Conservation (phyloP, 2,329 filamentous ascomycete species). For the Xylariaceae sp. region DNA sequence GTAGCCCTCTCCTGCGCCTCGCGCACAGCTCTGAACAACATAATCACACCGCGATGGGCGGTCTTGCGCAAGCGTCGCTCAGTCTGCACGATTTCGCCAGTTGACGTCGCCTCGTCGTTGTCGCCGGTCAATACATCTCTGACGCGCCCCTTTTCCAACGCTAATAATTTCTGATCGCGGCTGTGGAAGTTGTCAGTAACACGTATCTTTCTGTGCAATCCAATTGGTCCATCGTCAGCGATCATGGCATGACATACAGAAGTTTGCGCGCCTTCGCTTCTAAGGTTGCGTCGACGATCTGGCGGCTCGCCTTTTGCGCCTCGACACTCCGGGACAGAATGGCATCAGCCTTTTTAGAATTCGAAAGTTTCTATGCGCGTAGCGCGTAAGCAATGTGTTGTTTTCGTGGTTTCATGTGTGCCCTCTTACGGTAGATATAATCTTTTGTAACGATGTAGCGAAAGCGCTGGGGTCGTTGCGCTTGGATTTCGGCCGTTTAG, state of each 20-base stretch:
- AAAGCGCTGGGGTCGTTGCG: constrained; percentile 90
- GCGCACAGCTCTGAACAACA: constrained; percentile 92
- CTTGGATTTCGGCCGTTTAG: constrained; percentile 59
- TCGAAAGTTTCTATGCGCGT: constrained; percentile 63
- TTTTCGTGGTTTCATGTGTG: background rate
- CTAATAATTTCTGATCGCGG: constrained; percentile 72
- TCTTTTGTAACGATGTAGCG: constrained; percentile 88
- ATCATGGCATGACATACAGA: constrained; percentile 38
- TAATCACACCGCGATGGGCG: constrained; percentile 88
- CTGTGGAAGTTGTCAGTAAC: constrained; percentile 7
- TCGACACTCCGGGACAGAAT: constrained; percentile 80
- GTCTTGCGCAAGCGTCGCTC: constrained; percentile 82
- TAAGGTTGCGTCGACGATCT: constrained; percentile 69
- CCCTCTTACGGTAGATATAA: constrained; percentile 61
- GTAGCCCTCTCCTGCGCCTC: constrained; percentile 86
- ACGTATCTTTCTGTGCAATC: background rate
- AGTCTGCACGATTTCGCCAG: constrained; percentile 57
- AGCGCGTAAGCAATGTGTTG: background rate
- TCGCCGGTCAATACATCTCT: constrained; percentile 73
- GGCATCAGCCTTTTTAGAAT: constrained; percentile 77
- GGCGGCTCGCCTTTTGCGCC: constrained; percentile 67
- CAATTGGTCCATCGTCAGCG: too few relatives aligned
- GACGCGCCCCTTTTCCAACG: constrained; percentile 80
- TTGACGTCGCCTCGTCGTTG: constrained; percentile 43
- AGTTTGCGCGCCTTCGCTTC: constrained; percentile 77